Base-by-base conservation (phyloP, 1,284 basidiomycete genomes). In the Anthracocystis panici-leucophaei region DNA sequence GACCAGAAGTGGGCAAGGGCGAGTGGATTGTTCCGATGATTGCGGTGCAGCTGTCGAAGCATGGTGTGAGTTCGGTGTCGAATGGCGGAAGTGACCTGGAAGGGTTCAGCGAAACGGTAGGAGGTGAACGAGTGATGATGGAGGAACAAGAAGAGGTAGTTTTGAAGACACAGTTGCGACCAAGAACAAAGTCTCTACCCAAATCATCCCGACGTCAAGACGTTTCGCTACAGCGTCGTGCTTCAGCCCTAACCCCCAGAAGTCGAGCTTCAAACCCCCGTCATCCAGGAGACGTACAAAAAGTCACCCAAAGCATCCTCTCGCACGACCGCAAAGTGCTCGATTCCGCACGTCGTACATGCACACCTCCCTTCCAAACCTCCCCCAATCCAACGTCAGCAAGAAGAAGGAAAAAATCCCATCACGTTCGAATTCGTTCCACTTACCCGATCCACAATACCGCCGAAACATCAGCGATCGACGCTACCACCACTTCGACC, bases 1-100 rank as follows among this genome's bases (percentile, higher is more conserved):
- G 92, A 29, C 95, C 95, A 6, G 86, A 88, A 21, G 1, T 92
- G 90, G 18, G 44, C 38, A 16, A 92, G 90, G 18, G 94, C 10
- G 31, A 12, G 31, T 12, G 96, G 83, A 91, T 97, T 35, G 95
- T 97, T 72, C 95, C 95, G 33, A 88, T 97, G 58, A 91, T 91
- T 6, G 89, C 94, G 69, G 91, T 97, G 18, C 95, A 96, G 87
- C 21, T 10, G 8, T 50, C 63, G 25, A 12, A 44, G 25, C 31
- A 23, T 20, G 23, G n/a, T 7, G 18, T 5, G 44, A 20, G 21
- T 25, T 25, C 16, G 20, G 29, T n/a, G 21, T 27, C 18, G 20
- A 18, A 12, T n/a, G n/a, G n/a, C n/a, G n/a, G n/a, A n/a, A n/a
- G n/a, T n/a, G n/a, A n/a, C n/a, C n/a, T 23, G 29, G 21, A 38